Evolutionary conservation across 305 asterid genomes (phyloP), one percentile per base, ranked within the genome.

Genomic region (Fraxinus paxiana): DNA sequence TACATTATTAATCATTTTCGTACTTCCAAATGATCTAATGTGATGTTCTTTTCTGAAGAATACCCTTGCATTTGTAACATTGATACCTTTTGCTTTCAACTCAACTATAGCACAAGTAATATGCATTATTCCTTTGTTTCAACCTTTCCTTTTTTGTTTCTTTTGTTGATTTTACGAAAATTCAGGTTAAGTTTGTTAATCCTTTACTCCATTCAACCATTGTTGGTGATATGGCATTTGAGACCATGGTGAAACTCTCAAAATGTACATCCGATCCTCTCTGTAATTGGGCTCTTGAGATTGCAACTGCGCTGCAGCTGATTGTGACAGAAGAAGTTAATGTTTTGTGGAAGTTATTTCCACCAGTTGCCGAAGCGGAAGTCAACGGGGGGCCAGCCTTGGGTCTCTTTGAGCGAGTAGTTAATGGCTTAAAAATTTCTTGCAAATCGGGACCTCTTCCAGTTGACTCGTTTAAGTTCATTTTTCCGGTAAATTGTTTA

Each of bases 371-470:
- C 59, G 97, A 90, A 71, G 93, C 77, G 77, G 94, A 85, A 70
- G 89, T 84, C 74, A 88, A 82, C 83, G 95, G 85, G 80, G 86
- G 88, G 76, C 93, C 91, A 77, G 84, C 97, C 22, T 80, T 87
- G 77, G 91, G 97, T 86, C 95, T 94, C 75, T 94, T 93, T 90
- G 99, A 93, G 85, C 91, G 95, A 79, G 86, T 94, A 83, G 91
- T 91, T 85, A 86, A 88, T 77, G 99, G 98, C 81, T 88, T 96
- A 78, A 89, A 90, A 82, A 78, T 90, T 83, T 92, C 98, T 51
- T 96, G 97, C 91, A 96, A 90, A 89, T 88, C 97, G 86, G 98
- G 97, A 65, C 93, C 98, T 43, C 96, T 96, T 82, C 98, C 99
- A 33, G 98, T 96, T 69, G 99, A 96, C 84, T 90, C 99, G 10